Evolutionary conservation across 2,329 filamentous ascomycete genomes (phyloP).

Genomic region (Colletotrichum phormii): DNA sequence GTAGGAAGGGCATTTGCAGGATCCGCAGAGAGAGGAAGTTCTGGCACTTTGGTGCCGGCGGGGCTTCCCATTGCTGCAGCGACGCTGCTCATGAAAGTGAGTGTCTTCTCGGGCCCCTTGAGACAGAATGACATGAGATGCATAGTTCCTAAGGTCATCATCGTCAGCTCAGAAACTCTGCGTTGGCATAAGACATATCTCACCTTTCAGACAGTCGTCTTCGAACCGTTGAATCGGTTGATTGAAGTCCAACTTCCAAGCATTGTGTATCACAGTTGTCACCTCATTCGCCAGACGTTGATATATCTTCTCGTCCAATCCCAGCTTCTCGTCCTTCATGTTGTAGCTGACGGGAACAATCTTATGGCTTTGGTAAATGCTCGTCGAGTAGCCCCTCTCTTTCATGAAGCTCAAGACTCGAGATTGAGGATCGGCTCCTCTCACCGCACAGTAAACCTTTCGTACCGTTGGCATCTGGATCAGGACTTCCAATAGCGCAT

Average conservation of each 20-base stretch:
- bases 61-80: constrained; percentile 23
- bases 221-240: constrained; percentile 26
- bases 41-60: neutral
- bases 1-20: neutral
- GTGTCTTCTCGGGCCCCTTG: neutral
- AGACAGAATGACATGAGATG: constrained; percentile 10
- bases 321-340: neutral
- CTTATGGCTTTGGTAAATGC: constrained; percentile 5
- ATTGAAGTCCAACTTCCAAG: constrained; percentile 32
- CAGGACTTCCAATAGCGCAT: constrained; percentile 16
- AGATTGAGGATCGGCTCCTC: neutral
- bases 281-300: neutral
- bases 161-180: neutral
- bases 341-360: constrained; percentile 13
- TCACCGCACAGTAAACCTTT: constrained; percentile 16
- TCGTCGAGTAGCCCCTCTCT: neutral
- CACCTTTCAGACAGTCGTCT: constrained; percentile 16
- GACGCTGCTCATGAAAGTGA: constrained; percentile 30
- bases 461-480: neutral
- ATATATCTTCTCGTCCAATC: neutral
- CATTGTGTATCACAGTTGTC: constrained; percentile 21
- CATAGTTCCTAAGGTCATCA: neutral
- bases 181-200: accelerated
- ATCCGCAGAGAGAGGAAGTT: constrained; percentile 5
- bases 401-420: neutral